A percentile compares a stretch with the other conserved stretches of the same genome.
Evolutionary conservation across 495 filamentous ascomycete genomes (phyloP).

Genomic region (Aspergillus avenaceus): DNA sequence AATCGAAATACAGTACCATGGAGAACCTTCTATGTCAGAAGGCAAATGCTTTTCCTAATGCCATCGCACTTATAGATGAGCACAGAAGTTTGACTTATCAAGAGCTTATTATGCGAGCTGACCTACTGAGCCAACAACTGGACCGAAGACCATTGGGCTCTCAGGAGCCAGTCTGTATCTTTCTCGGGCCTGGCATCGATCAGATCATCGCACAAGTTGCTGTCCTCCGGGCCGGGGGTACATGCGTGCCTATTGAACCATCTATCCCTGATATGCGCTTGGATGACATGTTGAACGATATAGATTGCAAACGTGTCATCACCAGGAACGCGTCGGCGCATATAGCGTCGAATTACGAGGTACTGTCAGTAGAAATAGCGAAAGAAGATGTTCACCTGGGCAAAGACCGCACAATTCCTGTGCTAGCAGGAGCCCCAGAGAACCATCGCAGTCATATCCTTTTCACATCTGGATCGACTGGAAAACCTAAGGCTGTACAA

Average conservation of each 20-base stretch:
- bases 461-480: conserved; percentile 3
- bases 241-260: conserved; percentile 3
- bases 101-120: background rate
- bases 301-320: background rate
- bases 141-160: background rate
- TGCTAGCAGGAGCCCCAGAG: background rate
- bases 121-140: background rate
- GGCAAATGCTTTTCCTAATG: background rate
- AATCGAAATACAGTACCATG: background rate
- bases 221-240: conserved; percentile 2
- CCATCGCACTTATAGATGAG: background rate
- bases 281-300: background rate
- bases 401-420: background rate
- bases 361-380: background rate
- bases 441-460: conserved; percentile 7
- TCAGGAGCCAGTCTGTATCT: conserved; percentile 3
- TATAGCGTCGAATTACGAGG: background rate
- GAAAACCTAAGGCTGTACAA: conserved; percentile 7
- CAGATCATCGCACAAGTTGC: conserved; percentile 5
- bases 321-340: background rate
- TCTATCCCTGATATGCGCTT: background rate
- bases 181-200: background rate
- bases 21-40: background rate
- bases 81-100: background rate
- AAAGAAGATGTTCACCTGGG: background rate